Base-by-base conservation (phyloP, 2,329 filamentous ascomycete species). In the Pseudogymnoascus sp. region DNA sequence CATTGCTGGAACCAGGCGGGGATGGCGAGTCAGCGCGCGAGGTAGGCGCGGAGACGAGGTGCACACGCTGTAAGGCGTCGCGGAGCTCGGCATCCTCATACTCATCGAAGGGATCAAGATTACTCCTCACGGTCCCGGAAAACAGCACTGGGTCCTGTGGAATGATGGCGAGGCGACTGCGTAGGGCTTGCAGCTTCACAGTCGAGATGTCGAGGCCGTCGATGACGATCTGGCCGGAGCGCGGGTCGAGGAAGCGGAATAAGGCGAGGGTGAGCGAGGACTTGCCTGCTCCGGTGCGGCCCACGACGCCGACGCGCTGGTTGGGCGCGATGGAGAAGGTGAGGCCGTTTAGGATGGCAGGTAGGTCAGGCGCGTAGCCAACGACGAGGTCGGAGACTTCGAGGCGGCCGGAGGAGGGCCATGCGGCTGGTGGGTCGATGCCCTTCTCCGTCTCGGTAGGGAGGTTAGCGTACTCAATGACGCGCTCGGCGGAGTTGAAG, bases 131-230 rank as follows among this genome's bases (percentile, higher is more conserved):
- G 0, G 90, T 92, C 21, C 91, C 90, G 0, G 87, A 90, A 76
- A 95, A 93, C 6, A 95, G 80, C 1, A 93, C 89, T 0, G 90
- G 90, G 68, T 93, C 90, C 76, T 92, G 89, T 1, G 90, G 90
- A 63, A 95, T 93, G 68, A 95, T 93, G 39, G 89, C 88, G 0
- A 95, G 76, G 0, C 89, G 82, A n/a, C 85, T 87, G 23, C 90
- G 84, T 10, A 95, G 78, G 63, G 89, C 85, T 64, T 88, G 81
- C 0, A 93, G 80, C 63, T 83, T 84, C 70, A 93, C 84, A 70
- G 84, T 88, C 21, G 88, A 87, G 62, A 92, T 90, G 71, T 93
- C 89, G 11, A 91, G 69, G 0, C 89, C 89, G 69, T 93, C 90
- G 66, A 93, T 89, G 65, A 79, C 73, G 66, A 93, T 86, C 13